Conservation (phyloP, 768 basidiomycete species). For the Hygrocybe punicea region DNA sequence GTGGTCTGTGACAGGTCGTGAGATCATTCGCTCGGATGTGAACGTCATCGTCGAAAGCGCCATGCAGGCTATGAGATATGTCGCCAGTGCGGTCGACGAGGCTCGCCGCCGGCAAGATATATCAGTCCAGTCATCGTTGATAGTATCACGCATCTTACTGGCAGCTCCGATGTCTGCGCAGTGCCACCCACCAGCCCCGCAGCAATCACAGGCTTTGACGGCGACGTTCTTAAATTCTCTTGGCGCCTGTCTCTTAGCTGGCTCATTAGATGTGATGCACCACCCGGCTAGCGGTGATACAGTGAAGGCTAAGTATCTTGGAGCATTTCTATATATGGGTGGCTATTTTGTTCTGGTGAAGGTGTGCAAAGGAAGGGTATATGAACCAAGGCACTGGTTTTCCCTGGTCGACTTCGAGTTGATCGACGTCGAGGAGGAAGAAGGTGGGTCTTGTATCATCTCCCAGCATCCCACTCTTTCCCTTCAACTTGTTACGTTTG, state of each 20-base stretch:
- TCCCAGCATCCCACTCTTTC: not conserved
- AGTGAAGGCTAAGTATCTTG: conserved; percentile 80
- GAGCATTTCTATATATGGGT: conserved; percentile 82
- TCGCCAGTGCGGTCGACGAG: conserved; percentile 77
- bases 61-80: conserved; percentile 67
- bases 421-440: conserved; percentile 62
- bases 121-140: conserved; percentile 61
- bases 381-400: conserved; percentile 90
- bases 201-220: conserved; percentile 40
- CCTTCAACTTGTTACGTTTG: conserved; percentile 7
- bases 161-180: conserved; percentile 25
- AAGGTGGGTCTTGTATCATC: conserved; percentile 54
- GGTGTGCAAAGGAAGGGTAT: conserved; percentile 72
- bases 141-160: conserved; percentile 61
- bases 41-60: conserved; percentile 51
- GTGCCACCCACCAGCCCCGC: conserved; percentile 22
- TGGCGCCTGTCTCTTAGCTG: conserved; percentile 74
- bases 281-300: conserved; percentile 44
- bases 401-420: conserved; percentile 70
- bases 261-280: conserved; percentile 85
- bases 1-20: not conserved
- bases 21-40: conserved; percentile 30
- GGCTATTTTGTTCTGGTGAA: conserved; percentile 88
- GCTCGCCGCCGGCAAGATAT: conserved; percentile 67
- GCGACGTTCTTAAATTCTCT: conserved; percentile 67